A percentile compares a stretch with the other conserved stretches of the same genome.
These are phyloP conservation scores for Echinochloa phyllopogon DNA, from an alignment of 176 grass and related monocot genomes.

Conservation along the genomic window DNA sequence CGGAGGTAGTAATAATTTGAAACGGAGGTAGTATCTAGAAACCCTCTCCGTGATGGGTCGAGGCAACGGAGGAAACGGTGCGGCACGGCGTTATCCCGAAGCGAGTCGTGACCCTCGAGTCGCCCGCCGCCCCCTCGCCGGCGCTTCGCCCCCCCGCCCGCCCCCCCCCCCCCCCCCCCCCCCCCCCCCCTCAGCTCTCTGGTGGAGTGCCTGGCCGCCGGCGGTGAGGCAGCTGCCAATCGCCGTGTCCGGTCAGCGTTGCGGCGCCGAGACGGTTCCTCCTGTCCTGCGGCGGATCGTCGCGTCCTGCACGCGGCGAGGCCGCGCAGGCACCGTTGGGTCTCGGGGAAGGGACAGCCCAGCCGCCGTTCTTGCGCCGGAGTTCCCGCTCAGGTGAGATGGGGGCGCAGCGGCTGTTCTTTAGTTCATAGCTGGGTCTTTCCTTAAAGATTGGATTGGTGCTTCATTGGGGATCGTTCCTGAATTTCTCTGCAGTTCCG, in stretches of 20 bases:
- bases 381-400: constrained; percentile 27
- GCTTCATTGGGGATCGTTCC: background rate
- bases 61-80: too few species aligned
- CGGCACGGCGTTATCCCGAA: too few species aligned
- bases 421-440: background rate
- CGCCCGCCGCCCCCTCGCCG: too few species aligned
- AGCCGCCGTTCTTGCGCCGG: background rate
- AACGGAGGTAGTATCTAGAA: too few species aligned
- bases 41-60: too few species aligned
- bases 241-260: background rate
- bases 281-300: background rate
- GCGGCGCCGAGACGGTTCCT: background rate
- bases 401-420: background rate
- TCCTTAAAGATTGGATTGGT: background rate
- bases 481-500: constrained; percentile 5
- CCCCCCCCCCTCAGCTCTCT: background rate
- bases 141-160: too few species aligned
- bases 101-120: too few species aligned
- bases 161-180: background rate
- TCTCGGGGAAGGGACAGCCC: background rate
- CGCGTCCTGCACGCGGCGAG: background rate
- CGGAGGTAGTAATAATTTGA: too few species aligned
- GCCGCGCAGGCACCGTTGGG: background rate
- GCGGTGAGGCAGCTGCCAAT: background rate
- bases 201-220: background rate